Conservation (phyloP, 1,284 basidiomycete species). For the Pterula multifida region DNA sequence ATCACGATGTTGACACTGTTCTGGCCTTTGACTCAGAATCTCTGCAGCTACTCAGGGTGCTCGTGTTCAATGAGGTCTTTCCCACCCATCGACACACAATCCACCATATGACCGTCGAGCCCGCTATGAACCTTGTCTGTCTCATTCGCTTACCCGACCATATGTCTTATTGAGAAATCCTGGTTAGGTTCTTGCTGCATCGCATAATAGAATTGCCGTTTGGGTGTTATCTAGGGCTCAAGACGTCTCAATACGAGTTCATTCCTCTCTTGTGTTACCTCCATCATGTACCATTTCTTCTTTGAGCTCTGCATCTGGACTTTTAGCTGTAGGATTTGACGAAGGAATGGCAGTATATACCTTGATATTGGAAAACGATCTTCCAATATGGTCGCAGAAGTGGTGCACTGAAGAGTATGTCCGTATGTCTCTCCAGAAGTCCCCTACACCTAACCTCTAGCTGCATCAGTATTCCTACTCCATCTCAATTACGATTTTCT, state of each 20-base stretch:
- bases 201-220: slow-evolving; percentile 50
- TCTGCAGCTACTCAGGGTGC: slow-evolving; percentile 48
- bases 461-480: slow-evolving; percentile 29
- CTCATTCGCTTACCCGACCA: slow-evolving; percentile 6
- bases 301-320: slow-evolving; percentile 59
- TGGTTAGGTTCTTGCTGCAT: slow-evolving; percentile 57
- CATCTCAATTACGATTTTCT: slow-evolving; percentile 47
- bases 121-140: slow-evolving; percentile 66
- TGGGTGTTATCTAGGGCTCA: slow-evolving; percentile 58
- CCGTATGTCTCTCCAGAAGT: slow-evolving; percentile 4
- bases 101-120: slow-evolving; percentile 49
- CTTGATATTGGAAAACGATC: slow-evolving; percentile 63
- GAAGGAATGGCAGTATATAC: slow-evolving; percentile 57
- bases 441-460: slow-evolving; percentile 10
- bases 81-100: slow-evolving; percentile 36
- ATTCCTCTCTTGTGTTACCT: slow-evolving; percentile 60
- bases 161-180: slow-evolving; percentile 9
- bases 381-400: slow-evolving; percentile 68
- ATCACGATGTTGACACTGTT: slow-evolving; percentile 57
- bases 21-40: slow-evolving; percentile 55
- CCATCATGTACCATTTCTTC: slow-evolving; percentile 41
- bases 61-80: slow-evolving; percentile 69
- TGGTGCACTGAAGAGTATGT: slow-evolving; percentile 35
- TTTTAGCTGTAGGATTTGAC: slow-evolving; percentile 54
- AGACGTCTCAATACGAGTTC: slow-evolving; percentile 55